Evolutionary conservation across 176 grass and related monocot genomes (phyloP).

Genomic region (Oryza meyeriana): DNA sequence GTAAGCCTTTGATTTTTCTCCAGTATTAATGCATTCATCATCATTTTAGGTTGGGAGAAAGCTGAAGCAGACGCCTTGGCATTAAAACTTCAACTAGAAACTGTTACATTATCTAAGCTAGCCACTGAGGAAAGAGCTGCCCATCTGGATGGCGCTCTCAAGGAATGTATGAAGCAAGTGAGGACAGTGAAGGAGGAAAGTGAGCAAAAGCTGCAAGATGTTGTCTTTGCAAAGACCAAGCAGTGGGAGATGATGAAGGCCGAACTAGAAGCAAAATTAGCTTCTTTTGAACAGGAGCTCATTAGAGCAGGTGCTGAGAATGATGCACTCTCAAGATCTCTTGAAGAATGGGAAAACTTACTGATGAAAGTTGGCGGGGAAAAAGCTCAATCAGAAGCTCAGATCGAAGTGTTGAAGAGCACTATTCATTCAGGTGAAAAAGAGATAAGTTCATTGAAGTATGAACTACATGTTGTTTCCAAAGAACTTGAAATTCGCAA

Average conservation of each 20-base stretch:
- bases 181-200: conserved; percentile 96
- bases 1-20: not conserved
- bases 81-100: conserved; percentile 92
- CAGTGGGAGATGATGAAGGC: conserved; percentile 87
- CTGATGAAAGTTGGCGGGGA: conserved; percentile 86
- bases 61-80: conserved; percentile 90
- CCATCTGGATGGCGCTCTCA: conserved; percentile 94
- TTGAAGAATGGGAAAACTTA: conserved; percentile 68
- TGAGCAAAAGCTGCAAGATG: conserved; percentile 96
- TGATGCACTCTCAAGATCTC: conserved; percentile 73
- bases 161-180: conserved; percentile 99
- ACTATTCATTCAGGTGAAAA: conserved; percentile 71
- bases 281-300: conserved; percentile 84
- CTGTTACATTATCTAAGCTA: conserved; percentile 83
- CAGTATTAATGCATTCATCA: not conserved
- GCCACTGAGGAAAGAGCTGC: conserved; percentile 83
- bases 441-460: conserved; percentile 91
- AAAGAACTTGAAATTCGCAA: conserved; percentile 98
- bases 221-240: conserved; percentile 92
- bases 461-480: conserved; percentile 84
- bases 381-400: conserved; percentile 76
- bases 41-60: conserved; percentile 95
- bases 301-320: conserved; percentile 83
- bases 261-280: conserved; percentile 82
- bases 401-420: conserved; percentile 88